phyloP scores from a whole-genome alignment of 1,284 basidiomycete species.

The Austroboletus niveus region DNA sequence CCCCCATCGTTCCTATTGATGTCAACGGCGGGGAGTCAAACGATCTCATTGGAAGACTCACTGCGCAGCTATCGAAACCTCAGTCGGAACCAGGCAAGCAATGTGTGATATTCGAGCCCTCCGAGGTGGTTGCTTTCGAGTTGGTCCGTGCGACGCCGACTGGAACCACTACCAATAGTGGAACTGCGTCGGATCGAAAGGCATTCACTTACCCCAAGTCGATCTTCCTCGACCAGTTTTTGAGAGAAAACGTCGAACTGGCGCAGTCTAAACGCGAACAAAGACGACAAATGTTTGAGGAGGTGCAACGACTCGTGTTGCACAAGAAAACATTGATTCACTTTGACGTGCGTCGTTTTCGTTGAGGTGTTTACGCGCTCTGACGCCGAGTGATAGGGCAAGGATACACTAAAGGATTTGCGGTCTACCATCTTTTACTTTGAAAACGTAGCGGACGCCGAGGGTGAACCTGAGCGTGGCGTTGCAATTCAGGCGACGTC shows the following conservation, averaged over 20 bases:
- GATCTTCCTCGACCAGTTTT: constrained; percentile 70
- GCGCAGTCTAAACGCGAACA: constrained; percentile 46
- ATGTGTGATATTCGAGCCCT: constrained; percentile 58
- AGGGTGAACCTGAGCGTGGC: constrained; percentile 47
- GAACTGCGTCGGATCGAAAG: constrained; percentile 38
- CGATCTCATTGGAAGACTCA: constrained; percentile 59
- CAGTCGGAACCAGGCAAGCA: constrained; percentile 32
- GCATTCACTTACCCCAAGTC: constrained; percentile 59
- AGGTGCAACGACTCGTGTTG: constrained; percentile 45
- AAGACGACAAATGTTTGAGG: constrained; percentile 46
- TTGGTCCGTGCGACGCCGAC: constrained; percentile 34
- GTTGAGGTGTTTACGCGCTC: neutral
- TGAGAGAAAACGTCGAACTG: constrained; percentile 53
- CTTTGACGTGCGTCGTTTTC: constrained; percentile 48
- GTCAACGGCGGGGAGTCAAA: constrained; percentile 41
- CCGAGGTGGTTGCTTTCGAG: constrained; percentile 61
- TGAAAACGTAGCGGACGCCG: constrained; percentile 56
- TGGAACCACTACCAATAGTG: neutral
- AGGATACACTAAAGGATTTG: constrained; percentile 60
- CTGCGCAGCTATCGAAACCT: constrained; percentile 43
- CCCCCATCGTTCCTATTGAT: constrained; percentile 41
- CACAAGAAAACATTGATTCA: constrained; percentile 48
- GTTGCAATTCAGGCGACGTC: constrained; percentile 42
- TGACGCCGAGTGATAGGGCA: constrained; percentile 40
- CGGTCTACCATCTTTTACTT: constrained; percentile 64